These are phyloP conservation scores for Aplosporella prunicola DNA, from an alignment of 2,329 filamentous ascomycete genomes.

Conservation along the genomic window DNA sequence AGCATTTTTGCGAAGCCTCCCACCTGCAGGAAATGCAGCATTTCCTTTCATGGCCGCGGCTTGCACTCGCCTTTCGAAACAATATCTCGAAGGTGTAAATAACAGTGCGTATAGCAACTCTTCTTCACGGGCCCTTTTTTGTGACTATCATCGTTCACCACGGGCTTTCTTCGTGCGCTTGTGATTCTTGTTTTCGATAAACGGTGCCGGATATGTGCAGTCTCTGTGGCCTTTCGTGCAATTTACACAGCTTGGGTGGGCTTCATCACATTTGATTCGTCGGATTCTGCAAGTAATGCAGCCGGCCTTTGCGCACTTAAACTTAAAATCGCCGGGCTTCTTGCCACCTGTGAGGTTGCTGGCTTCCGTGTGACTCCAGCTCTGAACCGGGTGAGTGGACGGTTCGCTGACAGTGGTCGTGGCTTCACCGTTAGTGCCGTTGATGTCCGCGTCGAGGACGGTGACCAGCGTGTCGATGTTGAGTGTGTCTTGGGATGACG, in stretches of 20 bases:
- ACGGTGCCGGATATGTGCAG: neutral
- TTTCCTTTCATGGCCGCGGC: too few species aligned
- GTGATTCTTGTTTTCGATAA: too few species aligned
- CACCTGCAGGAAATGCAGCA: too few species aligned
- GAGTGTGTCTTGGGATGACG: neutral
- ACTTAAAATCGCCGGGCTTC: neutral
- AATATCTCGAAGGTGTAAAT: too few species aligned
- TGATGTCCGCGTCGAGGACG: neutral
- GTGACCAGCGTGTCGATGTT: neutral
- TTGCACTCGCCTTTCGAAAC: too few species aligned
- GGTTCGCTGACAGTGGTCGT: neutral
- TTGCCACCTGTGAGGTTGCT: neutral
- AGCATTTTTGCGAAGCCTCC: too few species aligned
- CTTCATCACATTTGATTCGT: conserved; percentile 1
- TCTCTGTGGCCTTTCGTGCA: neutral
- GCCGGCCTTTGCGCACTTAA: neutral
- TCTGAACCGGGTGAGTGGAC: neutral
- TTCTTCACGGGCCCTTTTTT: too few species aligned
- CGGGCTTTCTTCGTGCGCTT: too few species aligned
- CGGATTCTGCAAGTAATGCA: conserved; percentile 1
- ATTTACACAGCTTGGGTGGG: neutral
- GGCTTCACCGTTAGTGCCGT: neutral
- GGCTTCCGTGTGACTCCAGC: neutral
- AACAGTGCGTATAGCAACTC: too few species aligned
- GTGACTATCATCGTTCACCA: too few species aligned